Percentiles rank a stretch among this genome's conserved stretches.
These are phyloP conservation scores for Cornus controversa DNA, from an alignment of 148 eudicot species.

Conservation along the genomic window DNA sequence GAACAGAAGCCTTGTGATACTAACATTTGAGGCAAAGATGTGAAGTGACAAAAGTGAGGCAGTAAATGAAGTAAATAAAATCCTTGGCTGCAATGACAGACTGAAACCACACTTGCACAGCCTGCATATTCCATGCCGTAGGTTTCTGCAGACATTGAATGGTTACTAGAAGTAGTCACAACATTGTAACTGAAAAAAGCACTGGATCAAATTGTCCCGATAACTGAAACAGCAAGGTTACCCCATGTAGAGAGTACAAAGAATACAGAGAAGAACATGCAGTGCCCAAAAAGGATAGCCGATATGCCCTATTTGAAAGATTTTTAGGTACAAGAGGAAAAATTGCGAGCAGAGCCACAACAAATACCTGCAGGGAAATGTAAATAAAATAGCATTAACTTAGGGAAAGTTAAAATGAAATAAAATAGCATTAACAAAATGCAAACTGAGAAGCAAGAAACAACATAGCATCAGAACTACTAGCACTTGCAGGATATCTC, in stretches of 20 bases:
- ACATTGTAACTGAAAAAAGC: background rate
- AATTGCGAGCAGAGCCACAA: conserved; percentile 81
- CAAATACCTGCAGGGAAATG: conserved; percentile 64
- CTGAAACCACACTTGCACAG: conserved; percentile 86
- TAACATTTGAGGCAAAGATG: conserved; percentile 82
- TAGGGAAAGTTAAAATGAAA: too few species aligned
- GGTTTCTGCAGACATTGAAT: conserved; percentile 63
- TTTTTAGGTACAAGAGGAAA: conserved; percentile 68
- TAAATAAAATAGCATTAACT: background rate
- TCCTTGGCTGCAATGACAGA: conserved; percentile 86
- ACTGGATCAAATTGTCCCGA: conserved; percentile 2
- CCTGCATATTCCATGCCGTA: conserved; percentile 90
- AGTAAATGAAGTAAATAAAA: conserved; percentile 78
- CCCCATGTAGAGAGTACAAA: conserved; percentile 94
- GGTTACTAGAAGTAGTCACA: background rate
- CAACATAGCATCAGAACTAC: background rate
- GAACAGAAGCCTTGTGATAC: conserved; percentile 20
- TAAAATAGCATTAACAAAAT: background rate
- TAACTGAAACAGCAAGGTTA: conserved; percentile 30
- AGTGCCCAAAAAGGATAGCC: conserved; percentile 90
- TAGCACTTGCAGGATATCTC: background rate
- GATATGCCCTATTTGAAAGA: conserved; percentile 79
- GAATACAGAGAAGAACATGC: conserved; percentile 82
- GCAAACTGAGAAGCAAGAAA: background rate
- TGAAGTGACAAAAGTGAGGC: conserved; percentile 83